Evolutionary conservation across 805 yeast species (phyloP), one percentile per base, ranked within the genome.

Genomic region (Yarrowia sp.): DNA sequence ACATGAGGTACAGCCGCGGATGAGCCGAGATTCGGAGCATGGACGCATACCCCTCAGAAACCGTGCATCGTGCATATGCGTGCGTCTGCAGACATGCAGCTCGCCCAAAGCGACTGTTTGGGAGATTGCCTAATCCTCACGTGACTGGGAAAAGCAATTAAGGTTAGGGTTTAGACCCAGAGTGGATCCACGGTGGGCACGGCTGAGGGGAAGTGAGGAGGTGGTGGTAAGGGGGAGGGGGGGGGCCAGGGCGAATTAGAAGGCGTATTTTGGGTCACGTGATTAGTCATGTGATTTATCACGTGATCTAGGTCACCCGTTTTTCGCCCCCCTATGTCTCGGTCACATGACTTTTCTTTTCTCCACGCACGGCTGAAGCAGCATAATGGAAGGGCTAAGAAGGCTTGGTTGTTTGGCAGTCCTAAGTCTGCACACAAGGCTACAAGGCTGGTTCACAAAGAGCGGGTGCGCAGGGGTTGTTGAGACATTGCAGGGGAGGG

Each of bases 151-250:
- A 5, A 12, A 16, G 11, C 15, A 32, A 16, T 52, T 9, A 52
- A 52, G 58, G 58, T 52, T 52, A 42, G 32, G 16, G 43, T 36
- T 26, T 26, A 26, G 36, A 42, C 46, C 43, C 8, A 36, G 32
- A 52, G 58, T 52, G 58, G 58, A 52, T 52, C 58, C 58, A 14
- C 36, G 19, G 32, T 32, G 50, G 12, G 56, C 32, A 49, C 55
- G 55, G 55, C 55, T 49, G 55, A 49, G 14, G 52, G 36, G 36
- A 22, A 26, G 32, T 19, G 19, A 19, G 19, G 19, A 19, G 19
- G 19, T 19, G 19, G 19, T 19, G 19, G 19, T 19, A 19, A 19
- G 19, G 19, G 19, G 19, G 19, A 19, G 19, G 19, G 19, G 19
- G 19, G 19, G 19, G 19, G 19, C 19, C 19, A 19, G 19, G 19